phyloP scores from a whole-genome alignment of 139 green algal genomes.

The Chlamydomonas eustigma region DNA sequence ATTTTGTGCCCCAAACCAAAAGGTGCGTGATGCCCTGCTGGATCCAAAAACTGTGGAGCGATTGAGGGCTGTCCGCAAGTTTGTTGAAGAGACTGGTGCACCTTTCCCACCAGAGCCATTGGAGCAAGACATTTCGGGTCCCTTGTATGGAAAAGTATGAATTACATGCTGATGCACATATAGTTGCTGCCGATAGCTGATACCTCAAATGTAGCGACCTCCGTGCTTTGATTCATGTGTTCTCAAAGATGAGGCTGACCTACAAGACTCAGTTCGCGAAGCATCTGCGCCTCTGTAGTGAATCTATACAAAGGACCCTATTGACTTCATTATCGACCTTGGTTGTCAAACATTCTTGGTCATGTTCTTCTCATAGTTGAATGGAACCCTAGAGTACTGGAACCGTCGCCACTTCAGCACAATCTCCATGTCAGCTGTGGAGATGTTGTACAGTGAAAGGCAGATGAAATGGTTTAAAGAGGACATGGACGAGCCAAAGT shows the following conservation, averaged over 20 bases:
- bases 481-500: constrained; percentile 38
- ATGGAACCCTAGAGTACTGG: constrained; percentile 29
- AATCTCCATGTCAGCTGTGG: constrained; percentile 35
- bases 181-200: too few relatives aligned
- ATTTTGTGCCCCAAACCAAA: neutral
- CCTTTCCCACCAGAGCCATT: constrained; percentile 44
- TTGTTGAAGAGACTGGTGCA: constrained; percentile 24
- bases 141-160: constrained; percentile 27
- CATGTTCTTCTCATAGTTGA: constrained; percentile 12
- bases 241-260: too few relatives aligned
- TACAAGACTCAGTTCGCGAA: too few relatives aligned
- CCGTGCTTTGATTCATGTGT: too few relatives aligned
- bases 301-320: too few relatives aligned
- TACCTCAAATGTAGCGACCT: too few relatives aligned
- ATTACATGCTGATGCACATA: too few relatives aligned
- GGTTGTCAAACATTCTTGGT: too few relatives aligned
- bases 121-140: neutral
- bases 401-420: constrained; percentile 26
- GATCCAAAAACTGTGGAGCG: constrained; percentile 40
- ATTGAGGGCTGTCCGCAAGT: constrained; percentile 37
- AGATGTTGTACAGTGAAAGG: constrained; percentile 42
- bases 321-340: too few relatives aligned
- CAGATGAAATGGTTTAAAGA: constrained; percentile 28
- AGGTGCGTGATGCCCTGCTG: constrained; percentile 49
- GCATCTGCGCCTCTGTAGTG: too few relatives aligned